A percentile compares a stretch with the other conserved stretches of the same genome.
These are phyloP conservation scores for Ophiostoma triangulosporum DNA, from an alignment of 2,329 filamentous ascomycete genomes.

Conservation along the genomic window DNA sequence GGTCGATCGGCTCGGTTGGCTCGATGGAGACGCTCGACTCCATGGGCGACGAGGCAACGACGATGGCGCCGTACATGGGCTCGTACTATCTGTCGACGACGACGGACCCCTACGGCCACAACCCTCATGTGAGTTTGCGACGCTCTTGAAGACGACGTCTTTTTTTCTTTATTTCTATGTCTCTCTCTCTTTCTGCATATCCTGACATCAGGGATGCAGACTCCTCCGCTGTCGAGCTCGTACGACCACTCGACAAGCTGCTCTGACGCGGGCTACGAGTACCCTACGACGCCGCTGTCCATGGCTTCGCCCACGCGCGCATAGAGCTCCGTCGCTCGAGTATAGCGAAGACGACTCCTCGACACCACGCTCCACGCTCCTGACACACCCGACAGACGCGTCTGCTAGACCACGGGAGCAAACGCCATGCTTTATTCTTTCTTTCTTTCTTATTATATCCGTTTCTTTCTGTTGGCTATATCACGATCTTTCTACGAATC, in stretches of 20 bases:
- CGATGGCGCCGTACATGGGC: slow-evolving; percentile 52
- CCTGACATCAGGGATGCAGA: slow-evolving; percentile 31
- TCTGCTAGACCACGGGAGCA: neutral
- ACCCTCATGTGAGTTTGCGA: slow-evolving; percentile 60
- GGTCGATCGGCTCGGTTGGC: slow-evolving; percentile 19
- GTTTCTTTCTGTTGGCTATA: neutral
- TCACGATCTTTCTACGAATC: neutral
- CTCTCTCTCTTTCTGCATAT: neutral
- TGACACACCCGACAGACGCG: too few relatives aligned
- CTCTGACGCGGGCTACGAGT: slow-evolving; percentile 46
- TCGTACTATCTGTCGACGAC: slow-evolving; percentile 50
- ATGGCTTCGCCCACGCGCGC: slow-evolving; percentile 48
- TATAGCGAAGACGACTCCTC: neutral
- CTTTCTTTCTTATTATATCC: neutral
- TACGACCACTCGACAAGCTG: slow-evolving; percentile 54
- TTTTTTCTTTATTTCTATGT: neutral
- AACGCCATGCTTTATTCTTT: neutral
- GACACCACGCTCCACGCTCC: too few relatives aligned
- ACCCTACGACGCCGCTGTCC: slow-evolving; percentile 59
- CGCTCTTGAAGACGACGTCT: slow-evolving; percentile 15
- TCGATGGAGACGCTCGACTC: slow-evolving; percentile 17
- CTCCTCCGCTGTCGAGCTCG: slow-evolving; percentile 62
- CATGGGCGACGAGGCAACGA: slow-evolving; percentile 26
- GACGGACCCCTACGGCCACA: slow-evolving; percentile 56
- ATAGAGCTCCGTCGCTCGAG: too few relatives aligned